phyloP scores from a whole-genome alignment of 331 rosid species.

The Saraca asoca region DNA sequence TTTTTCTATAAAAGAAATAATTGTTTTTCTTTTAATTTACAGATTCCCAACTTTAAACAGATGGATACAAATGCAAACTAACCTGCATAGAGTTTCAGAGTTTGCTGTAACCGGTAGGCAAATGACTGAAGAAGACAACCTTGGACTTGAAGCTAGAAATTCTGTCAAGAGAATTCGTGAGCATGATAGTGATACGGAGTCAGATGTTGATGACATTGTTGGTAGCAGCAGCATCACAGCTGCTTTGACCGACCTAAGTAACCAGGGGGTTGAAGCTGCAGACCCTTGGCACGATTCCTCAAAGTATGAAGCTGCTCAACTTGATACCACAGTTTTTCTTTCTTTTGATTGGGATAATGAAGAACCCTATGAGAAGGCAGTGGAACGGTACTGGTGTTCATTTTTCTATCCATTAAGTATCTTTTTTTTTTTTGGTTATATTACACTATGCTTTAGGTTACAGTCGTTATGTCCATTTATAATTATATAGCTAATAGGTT shows the following conservation, averaged over 20 bases:
- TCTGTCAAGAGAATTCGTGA: conserved; percentile 90
- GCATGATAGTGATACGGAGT: conserved; percentile 77
- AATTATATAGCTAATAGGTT: conserved; percentile 7
- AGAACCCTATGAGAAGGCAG: conserved; percentile 87
- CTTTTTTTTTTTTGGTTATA: background rate
- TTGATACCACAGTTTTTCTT: conserved; percentile 78
- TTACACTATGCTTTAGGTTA: conserved; percentile 31
- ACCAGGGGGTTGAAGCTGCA: conserved; percentile 52
- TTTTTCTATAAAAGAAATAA: no score
- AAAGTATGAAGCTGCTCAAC: conserved; percentile 69
- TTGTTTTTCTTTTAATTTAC: conserved; percentile 34
- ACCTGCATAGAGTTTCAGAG: conserved; percentile 96
- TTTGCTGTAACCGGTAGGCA: conserved; percentile 74
- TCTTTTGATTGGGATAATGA: conserved; percentile 97
- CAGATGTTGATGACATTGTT: conserved; percentile 77
- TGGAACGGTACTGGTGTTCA: conserved; percentile 66
- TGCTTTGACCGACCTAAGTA: conserved; percentile 51
- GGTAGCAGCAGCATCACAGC: conserved; percentile 57
- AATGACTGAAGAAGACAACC: conserved; percentile 50
- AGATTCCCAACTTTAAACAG: conserved; percentile 98
- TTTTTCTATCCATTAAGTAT: conserved; percentile 20
- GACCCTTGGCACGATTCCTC: conserved; percentile 66
- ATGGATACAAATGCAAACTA: conserved; percentile 99
- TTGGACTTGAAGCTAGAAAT: conserved; percentile 56
- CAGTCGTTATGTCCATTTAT: conserved; percentile 12